Percentiles rank a stretch among this genome's conserved stretches.
Evolutionary conservation across 2,329 filamentous ascomycete genomes (phyloP).

Genomic region (Rhynchosporium secalis): DNA sequence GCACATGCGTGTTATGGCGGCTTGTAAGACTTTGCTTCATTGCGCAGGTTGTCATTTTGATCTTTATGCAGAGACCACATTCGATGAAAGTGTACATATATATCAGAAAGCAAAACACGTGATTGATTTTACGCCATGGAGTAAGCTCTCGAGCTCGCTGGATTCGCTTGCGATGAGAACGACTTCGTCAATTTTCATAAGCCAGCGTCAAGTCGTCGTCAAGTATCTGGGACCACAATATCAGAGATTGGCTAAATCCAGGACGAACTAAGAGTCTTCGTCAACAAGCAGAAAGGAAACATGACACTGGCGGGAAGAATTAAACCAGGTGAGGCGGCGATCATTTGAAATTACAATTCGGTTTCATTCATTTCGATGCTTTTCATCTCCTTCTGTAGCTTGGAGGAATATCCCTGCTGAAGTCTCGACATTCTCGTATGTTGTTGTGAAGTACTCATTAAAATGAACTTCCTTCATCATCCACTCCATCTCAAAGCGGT

Average conservation of each 20-base stretch:
- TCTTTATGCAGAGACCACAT: no score
- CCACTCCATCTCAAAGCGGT: constrained; percentile 39
- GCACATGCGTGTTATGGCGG: no score
- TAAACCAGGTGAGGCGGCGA: no score
- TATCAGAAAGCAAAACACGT: no score
- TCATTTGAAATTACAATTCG: no score
- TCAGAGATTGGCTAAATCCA: background rate
- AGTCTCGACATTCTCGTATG: background rate
- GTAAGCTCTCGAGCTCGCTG: background rate
- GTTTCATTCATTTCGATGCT: no score
- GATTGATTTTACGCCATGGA: background rate
- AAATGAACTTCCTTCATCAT: background rate
- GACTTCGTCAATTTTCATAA: constrained; percentile 3
- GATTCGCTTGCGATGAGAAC: constrained; percentile 9
- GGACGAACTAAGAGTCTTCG: background rate
- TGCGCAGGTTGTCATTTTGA: no score
- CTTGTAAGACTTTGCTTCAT: no score
- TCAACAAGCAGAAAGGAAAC: background rate
- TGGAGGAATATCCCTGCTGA: background rate
- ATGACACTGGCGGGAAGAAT: background rate
- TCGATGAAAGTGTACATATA: no score
- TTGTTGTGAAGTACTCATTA: background rate
- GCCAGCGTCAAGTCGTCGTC: background rate
- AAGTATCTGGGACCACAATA: constrained; percentile 12
- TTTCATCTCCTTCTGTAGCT: background rate